Conservation (phyloP, 192 early-diverging fungal genomes). For the Jimgerdemannia lactiflua region DNA sequence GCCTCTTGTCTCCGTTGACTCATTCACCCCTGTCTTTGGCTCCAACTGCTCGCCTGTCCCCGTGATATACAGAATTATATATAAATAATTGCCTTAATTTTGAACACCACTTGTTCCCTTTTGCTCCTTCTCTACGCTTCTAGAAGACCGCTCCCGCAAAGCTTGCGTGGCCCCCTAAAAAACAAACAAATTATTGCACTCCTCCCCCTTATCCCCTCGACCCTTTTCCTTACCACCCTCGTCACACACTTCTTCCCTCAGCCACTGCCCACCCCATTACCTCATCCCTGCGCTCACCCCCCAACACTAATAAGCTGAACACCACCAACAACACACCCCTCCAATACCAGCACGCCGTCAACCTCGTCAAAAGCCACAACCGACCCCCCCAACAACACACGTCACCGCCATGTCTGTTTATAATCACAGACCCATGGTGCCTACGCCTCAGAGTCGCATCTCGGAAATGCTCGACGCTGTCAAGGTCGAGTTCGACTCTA, state of each 20-base stretch:
- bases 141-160: not conserved
- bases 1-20: not conserved
- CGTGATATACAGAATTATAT: not conserved
- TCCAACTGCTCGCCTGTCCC: not conserved
- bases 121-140: not conserved
- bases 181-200: too few relatives aligned
- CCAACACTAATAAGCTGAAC: too few relatives aligned
- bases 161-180: too few relatives aligned
- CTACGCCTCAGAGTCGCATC: conserved; percentile 60
- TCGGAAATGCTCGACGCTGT: conserved; percentile 83
- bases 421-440: conserved; percentile 80
- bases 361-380: too few relatives aligned
- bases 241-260: too few relatives aligned
- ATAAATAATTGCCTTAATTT: not conserved
- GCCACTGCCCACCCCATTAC: too few relatives aligned
- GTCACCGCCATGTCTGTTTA: conserved; percentile 42
- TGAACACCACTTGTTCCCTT: not conserved
- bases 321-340: too few relatives aligned
- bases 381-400: too few relatives aligned
- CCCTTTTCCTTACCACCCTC: too few relatives aligned
- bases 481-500: conserved; percentile 72
- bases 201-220: too few relatives aligned
- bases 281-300: too few relatives aligned
- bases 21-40: not conserved
- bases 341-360: too few relatives aligned